Conservation (phyloP, 2,329 filamentous ascomycete species). For the Colletotrichum chlorophyti region DNA sequence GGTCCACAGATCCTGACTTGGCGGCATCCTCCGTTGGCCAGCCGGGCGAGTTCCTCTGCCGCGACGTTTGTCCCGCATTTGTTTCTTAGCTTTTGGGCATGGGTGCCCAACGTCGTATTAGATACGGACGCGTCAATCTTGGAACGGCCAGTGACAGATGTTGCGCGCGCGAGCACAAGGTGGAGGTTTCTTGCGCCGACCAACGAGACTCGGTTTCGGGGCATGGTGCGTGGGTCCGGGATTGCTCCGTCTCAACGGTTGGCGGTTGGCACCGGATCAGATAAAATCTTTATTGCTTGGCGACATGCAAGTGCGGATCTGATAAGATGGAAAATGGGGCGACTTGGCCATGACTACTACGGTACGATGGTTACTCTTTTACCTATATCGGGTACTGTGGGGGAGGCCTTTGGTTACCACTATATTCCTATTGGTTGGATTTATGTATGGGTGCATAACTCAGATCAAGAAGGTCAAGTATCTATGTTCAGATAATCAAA, state of each 20-base stretch:
- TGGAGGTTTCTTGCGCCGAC: neutral
- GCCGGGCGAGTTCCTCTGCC: neutral
- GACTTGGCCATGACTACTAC: neutral
- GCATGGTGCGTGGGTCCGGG: neutral
- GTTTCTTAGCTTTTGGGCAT: too few relatives aligned
- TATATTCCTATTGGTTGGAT: too few relatives aligned
- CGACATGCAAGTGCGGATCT: conserved; percentile 17
- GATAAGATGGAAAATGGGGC: conserved; percentile 18
- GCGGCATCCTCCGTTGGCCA: conserved; percentile 1
- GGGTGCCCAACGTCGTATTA: neutral
- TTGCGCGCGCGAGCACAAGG: neutral
- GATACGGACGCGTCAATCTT: neutral
- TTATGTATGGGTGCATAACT: too few relatives aligned
- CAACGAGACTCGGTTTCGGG: neutral
- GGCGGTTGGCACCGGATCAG: conserved; percentile 19
- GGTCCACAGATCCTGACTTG: conserved; percentile 10
- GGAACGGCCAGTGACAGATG: neutral
- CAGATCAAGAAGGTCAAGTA: too few relatives aligned
- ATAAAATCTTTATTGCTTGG: conserved; percentile 19
- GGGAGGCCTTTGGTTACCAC: too few relatives aligned
- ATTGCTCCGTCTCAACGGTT: conserved; percentile 4
- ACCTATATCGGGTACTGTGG: too few relatives aligned
- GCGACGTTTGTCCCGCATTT: neutral
- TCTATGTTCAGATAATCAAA: too few relatives aligned
- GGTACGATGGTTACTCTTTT: too few relatives aligned